A percentile compares a stretch with the other conserved stretches of the same genome.
Evolutionary conservation across 2,329 filamentous ascomycete genomes (phyloP).

Genomic region (Cercospora nicotianae): DNA sequence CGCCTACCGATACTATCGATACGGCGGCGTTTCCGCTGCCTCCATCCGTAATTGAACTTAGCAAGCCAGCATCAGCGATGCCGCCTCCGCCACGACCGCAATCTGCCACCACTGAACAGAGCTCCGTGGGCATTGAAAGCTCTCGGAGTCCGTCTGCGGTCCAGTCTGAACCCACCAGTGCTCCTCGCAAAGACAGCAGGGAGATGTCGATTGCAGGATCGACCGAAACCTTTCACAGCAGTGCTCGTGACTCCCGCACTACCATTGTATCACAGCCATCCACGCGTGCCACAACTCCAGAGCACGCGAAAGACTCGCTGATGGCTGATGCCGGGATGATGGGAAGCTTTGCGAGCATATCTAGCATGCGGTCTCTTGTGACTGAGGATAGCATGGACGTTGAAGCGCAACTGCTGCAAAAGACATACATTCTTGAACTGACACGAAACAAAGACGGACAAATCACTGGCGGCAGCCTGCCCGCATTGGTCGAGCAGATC

Average conservation of each 20-base stretch:
- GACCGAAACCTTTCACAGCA: slow-evolving; percentile 73
- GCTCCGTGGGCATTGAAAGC: slow-evolving; percentile 14
- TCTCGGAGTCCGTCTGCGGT: slow-evolving; percentile 20
- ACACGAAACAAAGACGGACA: slow-evolving; percentile 93
- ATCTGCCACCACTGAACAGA: slow-evolving; percentile 20
- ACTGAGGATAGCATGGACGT: slow-evolving; percentile 76
- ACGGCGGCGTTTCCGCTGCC: slow-evolving; percentile 13
- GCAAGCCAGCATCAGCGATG: slow-evolving; percentile 18
- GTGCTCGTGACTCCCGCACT: slow-evolving; percentile 71
- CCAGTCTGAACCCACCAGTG: slow-evolving; percentile 18
- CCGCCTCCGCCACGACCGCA: slow-evolving; percentile 14
- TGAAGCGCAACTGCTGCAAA: slow-evolving; percentile 83
- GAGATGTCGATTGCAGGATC: slow-evolving; percentile 75
- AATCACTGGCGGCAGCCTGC: slow-evolving; percentile 86
- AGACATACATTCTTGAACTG: slow-evolving; percentile 86
- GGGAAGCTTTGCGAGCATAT: slow-evolving; percentile 64
- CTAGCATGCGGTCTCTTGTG: slow-evolving; percentile 63
- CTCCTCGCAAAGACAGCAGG: slow-evolving; percentile 62
- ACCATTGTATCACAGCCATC: slow-evolving; percentile 80
- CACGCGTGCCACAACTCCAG: slow-evolving; percentile 84
- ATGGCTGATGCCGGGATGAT: slow-evolving; percentile 55
- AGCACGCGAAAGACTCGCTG: slow-evolving; percentile 54
- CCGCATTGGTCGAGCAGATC: slow-evolving; percentile 88
- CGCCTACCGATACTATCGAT: slow-evolving; percentile 17
- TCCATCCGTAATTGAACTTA: not conserved